Conservation (phyloP, 768 basidiomycete genomes). For the Cyathus striatus region DNA sequence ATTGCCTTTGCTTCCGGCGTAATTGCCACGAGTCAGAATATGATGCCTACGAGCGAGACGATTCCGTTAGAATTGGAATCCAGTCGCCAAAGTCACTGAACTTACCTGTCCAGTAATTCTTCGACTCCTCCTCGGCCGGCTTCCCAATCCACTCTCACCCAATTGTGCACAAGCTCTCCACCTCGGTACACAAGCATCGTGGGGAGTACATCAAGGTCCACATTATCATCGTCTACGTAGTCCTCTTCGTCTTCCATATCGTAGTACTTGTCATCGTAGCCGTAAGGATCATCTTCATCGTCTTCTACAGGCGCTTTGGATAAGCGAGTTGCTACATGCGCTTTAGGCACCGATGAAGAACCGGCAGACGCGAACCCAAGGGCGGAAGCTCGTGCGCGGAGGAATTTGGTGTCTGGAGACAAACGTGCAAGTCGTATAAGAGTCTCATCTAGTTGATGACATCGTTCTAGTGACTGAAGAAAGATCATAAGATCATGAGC, state of each 20-base stretch:
- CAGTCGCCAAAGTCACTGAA: constrained; percentile 4
- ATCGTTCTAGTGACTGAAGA: constrained; percentile 67
- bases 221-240: constrained; percentile 49
- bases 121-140: constrained; percentile 64
- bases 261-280: constrained; percentile 20
- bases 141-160: constrained; percentile 89
- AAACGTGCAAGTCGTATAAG: constrained; percentile 64
- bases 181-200: constrained; percentile 75
- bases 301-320: constrained; percentile 20
- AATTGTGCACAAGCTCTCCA: constrained; percentile 81
- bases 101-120: constrained; percentile 61
- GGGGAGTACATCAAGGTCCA: constrained; percentile 77
- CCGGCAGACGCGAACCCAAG: constrained; percentile 57
- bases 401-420: constrained; percentile 71
- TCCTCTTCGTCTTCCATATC: constrained; percentile 40
- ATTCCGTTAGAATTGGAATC: background rate
- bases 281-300: constrained; percentile 42
- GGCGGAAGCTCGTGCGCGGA: constrained; percentile 72
- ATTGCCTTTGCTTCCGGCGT: constrained; percentile 29
- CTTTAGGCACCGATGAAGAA: constrained; percentile 9
- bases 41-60: constrained; percentile 25
- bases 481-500: constrained; percentile 1
- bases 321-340: constrained; percentile 10
- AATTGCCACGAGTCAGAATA: constrained; percentile 25
- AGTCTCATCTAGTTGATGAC: constrained; percentile 63